phyloP scores from a whole-genome alignment of 345 rosid genomes.

The Mallotus nudiflorus region DNA sequence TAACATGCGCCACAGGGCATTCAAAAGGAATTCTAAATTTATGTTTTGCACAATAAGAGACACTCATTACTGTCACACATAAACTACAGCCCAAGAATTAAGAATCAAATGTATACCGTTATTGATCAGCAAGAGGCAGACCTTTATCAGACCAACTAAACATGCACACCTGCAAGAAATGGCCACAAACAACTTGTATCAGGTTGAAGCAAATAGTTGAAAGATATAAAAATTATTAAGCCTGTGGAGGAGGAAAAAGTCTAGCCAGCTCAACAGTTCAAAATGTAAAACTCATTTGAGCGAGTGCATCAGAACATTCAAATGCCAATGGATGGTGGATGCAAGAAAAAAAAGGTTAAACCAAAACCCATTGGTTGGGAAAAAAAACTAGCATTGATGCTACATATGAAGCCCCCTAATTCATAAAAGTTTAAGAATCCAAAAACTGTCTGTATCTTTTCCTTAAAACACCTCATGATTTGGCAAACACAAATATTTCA shows the following conservation, averaged over 20 bases:
- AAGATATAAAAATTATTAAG: background rate
- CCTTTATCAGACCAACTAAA: slow-evolving; percentile 20
- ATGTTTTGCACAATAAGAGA: background rate
- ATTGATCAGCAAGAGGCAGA: slow-evolving; percentile 15
- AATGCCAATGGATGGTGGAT: background rate
- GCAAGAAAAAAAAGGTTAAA: background rate
- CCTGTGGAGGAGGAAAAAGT: background rate
- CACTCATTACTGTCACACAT: background rate
- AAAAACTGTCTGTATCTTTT: background rate
- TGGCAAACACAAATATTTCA: background rate
- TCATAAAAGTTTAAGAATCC: background rate
- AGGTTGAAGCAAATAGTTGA: background rate
- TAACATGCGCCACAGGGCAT: slow-evolving; percentile 29
- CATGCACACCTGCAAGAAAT: slow-evolving; percentile 24
- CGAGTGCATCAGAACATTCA: background rate
- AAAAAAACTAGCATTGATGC: no score
- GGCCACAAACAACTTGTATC: no score
- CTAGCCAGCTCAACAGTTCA: background rate
- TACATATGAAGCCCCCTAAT: no score
- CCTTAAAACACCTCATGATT: background rate
- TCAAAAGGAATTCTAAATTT: background rate
- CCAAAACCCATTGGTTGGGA: no score
- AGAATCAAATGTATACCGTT: slow-evolving; percentile 8
- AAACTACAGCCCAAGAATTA: background rate
- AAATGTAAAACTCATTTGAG: no score